These are phyloP conservation scores for Monosporascus sp. DNA, from an alignment of 2,329 filamentous ascomycete genomes.

Conservation along the genomic window DNA sequence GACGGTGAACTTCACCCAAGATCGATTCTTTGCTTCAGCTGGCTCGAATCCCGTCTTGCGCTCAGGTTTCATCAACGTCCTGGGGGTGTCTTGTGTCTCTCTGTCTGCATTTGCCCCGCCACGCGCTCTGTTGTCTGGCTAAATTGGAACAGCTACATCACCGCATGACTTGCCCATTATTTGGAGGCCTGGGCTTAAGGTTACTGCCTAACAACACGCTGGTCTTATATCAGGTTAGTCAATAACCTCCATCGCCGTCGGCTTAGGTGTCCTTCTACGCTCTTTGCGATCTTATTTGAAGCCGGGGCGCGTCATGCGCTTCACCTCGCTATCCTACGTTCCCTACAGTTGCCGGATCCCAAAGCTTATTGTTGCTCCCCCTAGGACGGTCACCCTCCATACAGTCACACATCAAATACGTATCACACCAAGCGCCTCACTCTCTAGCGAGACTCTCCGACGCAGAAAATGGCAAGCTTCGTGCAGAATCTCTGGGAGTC, in stretches of 20 bases:
- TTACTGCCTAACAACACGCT: conserved; percentile 15
- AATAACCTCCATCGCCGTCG: background rate
- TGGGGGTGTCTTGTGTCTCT: background rate
- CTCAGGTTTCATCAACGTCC: background rate
- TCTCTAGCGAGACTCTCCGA: conserved; percentile 2
- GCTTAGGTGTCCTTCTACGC: background rate
- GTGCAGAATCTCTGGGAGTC: conserved; percentile 80
- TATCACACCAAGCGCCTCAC: conserved; percentile 15
- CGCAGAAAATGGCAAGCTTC: conserved; percentile 51
- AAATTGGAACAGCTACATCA: conserved; percentile 7
- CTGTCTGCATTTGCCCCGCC: background rate
- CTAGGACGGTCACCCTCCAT: background rate
- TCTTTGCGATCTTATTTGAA: background rate
- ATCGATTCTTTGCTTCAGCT: background rate
- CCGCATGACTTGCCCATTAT: background rate
- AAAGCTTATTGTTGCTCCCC: background rate
- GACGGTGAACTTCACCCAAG: too few relatives aligned
- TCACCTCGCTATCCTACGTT: background rate
- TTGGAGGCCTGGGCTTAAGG: conserved; percentile 1
- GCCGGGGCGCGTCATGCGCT: background rate
- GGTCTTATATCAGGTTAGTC: conserved; percentile 10
- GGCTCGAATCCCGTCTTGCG: background rate
- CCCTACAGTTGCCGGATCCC: background rate
- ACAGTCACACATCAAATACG: conserved; percentile 15
- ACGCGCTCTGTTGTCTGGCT: conserved; percentile 4